phyloP scores from a whole-genome alignment of 2,329 filamentous ascomycete species.

The Xylariaceae sp. region DNA sequence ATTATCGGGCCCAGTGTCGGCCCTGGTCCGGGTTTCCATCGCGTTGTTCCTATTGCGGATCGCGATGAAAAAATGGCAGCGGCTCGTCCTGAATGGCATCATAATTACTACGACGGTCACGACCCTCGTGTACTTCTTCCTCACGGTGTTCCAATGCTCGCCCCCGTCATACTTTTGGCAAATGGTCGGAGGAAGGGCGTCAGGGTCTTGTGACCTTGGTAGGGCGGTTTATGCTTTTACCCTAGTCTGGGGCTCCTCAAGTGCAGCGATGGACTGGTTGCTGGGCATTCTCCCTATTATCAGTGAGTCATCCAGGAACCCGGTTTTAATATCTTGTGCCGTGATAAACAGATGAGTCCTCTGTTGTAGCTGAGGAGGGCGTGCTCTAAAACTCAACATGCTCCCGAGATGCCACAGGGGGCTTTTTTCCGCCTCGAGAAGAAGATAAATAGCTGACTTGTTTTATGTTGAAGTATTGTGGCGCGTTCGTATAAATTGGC shows the following conservation, averaged over 20 bases:
- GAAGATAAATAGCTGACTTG: background rate
- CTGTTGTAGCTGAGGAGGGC: background rate
- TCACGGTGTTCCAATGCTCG: slow-evolving; percentile 47
- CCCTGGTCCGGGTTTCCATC: slow-evolving; percentile 40
- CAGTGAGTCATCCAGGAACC: slow-evolving; percentile 19
- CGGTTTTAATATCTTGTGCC: background rate
- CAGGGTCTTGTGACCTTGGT: slow-evolving; percentile 40
- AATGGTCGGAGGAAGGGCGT: slow-evolving; percentile 32
- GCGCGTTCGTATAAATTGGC: slow-evolving; percentile 45
- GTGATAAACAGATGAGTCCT: background rate
- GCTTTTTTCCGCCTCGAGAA: background rate
- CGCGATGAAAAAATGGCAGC: slow-evolving; percentile 34
- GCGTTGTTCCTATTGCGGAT: slow-evolving; percentile 41
- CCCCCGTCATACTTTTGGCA: slow-evolving; percentile 49
- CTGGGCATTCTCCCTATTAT: slow-evolving; percentile 48
- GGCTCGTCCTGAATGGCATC: slow-evolving; percentile 34
- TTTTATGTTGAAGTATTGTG: slow-evolving; percentile 39
- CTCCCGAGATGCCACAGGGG: background rate
- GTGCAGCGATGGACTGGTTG: slow-evolving; percentile 44
- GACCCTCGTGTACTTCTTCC: slow-evolving; percentile 41
- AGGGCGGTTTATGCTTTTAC: slow-evolving; percentile 41
- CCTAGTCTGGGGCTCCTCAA: slow-evolving; percentile 44
- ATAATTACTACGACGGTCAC: slow-evolving; percentile 36
- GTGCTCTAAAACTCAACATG: background rate
- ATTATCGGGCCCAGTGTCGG: slow-evolving; percentile 39